phyloP scores from a whole-genome alignment of 176 grass and related monocot species.

The sorghum (Sorghum bicolor) region DNA sequence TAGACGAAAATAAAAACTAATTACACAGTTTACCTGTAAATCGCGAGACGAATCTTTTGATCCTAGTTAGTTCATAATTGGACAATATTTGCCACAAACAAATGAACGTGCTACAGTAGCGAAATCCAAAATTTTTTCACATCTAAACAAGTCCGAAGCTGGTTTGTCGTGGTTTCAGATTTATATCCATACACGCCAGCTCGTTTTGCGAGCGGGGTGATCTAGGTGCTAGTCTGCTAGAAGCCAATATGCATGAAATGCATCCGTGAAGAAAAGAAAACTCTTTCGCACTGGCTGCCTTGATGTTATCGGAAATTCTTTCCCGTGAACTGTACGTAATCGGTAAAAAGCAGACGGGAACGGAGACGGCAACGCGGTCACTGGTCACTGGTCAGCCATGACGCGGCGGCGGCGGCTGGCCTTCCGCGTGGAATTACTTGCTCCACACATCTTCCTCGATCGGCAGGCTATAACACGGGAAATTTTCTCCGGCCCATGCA shows the following conservation, averaged over 20 bases:
- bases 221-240: background rate
- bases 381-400: background rate
- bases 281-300: background rate
- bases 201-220: background rate
- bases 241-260: too few relatives aligned
- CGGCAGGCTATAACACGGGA: constrained; percentile 14
- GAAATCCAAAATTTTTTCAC: too few relatives aligned
- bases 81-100: too few relatives aligned
- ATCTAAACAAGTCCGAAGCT: background rate
- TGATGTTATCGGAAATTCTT: background rate
- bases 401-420: background rate
- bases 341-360: background rate
- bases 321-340: constrained; percentile 1
- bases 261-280: background rate
- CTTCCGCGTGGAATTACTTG: background rate
- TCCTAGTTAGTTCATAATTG: too few relatives aligned
- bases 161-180: background rate
- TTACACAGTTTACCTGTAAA: too few relatives aligned
- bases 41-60: too few relatives aligned
- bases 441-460: background rate
- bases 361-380: background rate
- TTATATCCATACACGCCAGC: background rate
- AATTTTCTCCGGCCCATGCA: background rate
- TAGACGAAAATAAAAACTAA: too few relatives aligned
- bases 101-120: too few relatives aligned